Evolutionary conservation across 2,329 filamentous ascomycete genomes (phyloP).

Genomic region (Pseudogymnoascus destructans): DNA sequence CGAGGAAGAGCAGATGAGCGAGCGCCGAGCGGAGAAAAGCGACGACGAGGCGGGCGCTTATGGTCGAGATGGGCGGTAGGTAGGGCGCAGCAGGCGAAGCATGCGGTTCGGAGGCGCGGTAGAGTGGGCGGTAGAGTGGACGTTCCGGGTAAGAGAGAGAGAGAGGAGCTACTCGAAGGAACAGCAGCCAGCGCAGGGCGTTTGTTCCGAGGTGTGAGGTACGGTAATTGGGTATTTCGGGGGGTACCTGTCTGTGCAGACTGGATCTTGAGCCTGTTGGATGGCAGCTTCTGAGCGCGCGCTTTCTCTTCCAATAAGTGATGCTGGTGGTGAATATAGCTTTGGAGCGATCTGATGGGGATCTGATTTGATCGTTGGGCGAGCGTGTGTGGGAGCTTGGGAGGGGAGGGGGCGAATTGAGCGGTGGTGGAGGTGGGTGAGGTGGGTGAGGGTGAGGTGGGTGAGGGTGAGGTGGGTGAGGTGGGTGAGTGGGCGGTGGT

Average conservation of each 20-base stretch:
- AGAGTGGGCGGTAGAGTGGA: neutral
- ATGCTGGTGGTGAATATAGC: neutral
- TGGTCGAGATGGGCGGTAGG: neutral
- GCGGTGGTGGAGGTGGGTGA: neutral
- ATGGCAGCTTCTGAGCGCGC: neutral
- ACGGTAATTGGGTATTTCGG: neutral
- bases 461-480: neutral
- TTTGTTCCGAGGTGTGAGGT: neutral
- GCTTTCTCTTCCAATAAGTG: constrained; percentile 19
- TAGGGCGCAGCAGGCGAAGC: neutral
- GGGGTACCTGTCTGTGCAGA: neutral
- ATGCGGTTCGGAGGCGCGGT: no score
- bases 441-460: neutral
- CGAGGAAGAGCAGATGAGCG: neutral
- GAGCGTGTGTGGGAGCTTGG: constrained; percentile 8
- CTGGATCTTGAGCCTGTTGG: neutral
- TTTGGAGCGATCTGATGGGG: neutral
- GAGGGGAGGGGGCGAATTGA: neutral
- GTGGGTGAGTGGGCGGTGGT: neutral
- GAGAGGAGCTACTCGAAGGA: neutral
- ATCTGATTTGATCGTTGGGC: neutral
- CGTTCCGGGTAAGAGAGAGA: no score
- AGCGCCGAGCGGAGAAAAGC: neutral
- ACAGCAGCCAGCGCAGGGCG: neutral
- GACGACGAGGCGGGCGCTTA: neutral